These are phyloP conservation scores for Odontarrhena argentea DNA, from an alignment of 345 rosid species.

Conservation along the genomic window DNA sequence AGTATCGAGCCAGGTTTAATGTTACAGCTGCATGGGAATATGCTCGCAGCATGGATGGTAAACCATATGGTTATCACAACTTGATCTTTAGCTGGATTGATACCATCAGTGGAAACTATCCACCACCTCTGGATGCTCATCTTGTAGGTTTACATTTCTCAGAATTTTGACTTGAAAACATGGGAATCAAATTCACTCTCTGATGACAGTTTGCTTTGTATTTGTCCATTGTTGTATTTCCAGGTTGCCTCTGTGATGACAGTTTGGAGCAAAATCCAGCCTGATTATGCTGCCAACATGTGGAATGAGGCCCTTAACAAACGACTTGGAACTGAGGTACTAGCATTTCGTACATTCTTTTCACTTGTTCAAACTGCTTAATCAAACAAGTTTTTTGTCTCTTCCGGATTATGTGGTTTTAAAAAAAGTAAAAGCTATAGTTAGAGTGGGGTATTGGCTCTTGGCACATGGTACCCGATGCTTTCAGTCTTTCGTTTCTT, in stretches of 20 bases:
- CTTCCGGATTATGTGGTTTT: conserved; percentile 1
- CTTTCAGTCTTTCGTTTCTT: not conserved
- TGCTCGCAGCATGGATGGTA: conserved; percentile 82
- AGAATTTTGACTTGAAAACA: conserved; percentile 1
- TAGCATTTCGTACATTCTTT: conserved; percentile 3
- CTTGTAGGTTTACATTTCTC: conserved; percentile 53
- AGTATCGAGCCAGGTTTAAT: conserved; percentile 79
- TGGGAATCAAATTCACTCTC: not conserved
- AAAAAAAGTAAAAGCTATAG: conserved; percentile 9
- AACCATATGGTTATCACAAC: conserved; percentile 96
- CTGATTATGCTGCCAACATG: conserved; percentile 88
- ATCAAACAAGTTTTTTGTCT: not conserved
- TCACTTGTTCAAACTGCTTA: conserved; percentile 2
- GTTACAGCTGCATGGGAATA: conserved; percentile 98
- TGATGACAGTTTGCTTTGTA: not conserved
- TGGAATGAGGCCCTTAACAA: conserved; percentile 96
- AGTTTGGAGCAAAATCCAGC: conserved; percentile 89
- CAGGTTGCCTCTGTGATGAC: conserved; percentile 98
- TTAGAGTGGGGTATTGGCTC: not conserved
- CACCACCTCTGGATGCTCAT: conserved; percentile 95
- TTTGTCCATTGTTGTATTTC: conserved; percentile 23
- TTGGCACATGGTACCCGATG: conserved; percentile 18
- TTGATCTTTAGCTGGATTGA: conserved; percentile 99
- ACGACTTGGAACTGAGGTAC: conserved; percentile 90
- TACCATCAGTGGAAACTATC: conserved; percentile 80